Conservation (phyloP, 2,329 filamentous ascomycete genomes). For the Cladosporium velox region DNA sequence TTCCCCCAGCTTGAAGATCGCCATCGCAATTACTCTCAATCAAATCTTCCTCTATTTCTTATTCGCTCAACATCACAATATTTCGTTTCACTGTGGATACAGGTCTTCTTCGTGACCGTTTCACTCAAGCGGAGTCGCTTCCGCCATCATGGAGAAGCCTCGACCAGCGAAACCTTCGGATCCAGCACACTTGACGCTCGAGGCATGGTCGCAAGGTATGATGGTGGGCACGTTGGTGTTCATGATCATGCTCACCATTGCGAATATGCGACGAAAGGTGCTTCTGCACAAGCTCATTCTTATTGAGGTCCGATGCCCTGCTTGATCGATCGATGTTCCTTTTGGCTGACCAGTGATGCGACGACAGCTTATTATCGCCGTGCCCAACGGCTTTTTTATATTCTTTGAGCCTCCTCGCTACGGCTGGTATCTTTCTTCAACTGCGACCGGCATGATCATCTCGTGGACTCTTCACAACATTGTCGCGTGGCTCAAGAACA, state of each 20-base stretch:
- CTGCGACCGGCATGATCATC: not conserved
- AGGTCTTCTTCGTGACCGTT: not conserved
- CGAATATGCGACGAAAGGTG: conserved; percentile 12
- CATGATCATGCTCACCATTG: conserved; percentile 7
- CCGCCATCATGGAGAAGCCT: not conserved
- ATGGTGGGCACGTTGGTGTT: conserved; percentile 13
- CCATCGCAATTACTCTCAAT: not conserved
- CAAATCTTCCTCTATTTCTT: not conserved
- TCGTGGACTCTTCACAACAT: conserved; percentile 12
- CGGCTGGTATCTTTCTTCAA: conserved; percentile 9
- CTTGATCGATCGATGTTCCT: conserved; percentile 57
- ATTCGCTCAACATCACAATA: not conserved
- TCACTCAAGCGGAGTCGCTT: not conserved
- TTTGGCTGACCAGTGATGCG: not conserved
- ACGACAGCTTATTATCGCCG: conserved; percentile 19
- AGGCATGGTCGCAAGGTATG: conserved; percentile 40
- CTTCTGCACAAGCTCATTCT: conserved; percentile 10
- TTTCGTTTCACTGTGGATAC: not conserved
- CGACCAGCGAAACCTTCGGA: not conserved
- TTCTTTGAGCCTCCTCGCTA: conserved; percentile 1
- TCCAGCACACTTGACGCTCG: conserved; percentile 3
- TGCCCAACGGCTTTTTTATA: conserved; percentile 8
- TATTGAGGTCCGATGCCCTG: not conserved
- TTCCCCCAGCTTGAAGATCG: not conserved
- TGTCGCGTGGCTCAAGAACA: conserved; percentile 48